Conservation (phyloP, 202 grass and related monocot genomes). For the Panicum virgatum region DNA sequence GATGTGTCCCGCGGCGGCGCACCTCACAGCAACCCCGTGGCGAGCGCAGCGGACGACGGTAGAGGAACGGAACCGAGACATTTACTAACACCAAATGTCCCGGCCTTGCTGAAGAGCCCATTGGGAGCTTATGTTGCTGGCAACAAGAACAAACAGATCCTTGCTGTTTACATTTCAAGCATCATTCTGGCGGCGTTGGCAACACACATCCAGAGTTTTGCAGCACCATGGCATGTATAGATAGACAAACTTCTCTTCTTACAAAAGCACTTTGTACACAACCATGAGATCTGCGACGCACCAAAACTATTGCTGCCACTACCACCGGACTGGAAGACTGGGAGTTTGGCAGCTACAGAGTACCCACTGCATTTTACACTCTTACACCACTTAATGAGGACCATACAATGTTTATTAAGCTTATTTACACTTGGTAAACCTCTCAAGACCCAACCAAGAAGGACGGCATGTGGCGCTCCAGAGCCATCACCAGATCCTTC, state of each 20-base stretch:
- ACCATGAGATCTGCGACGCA: neutral
- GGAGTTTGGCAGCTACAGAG: conserved; percentile 4
- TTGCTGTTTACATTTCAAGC: too few relatives aligned
- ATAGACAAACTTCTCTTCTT: too few relatives aligned
- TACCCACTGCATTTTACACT: neutral
- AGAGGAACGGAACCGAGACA: too few relatives aligned
- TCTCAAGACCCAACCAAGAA: conserved; percentile 55
- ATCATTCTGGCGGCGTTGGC: too few relatives aligned
- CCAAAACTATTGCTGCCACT: neutral
- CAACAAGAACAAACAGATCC: too few relatives aligned
- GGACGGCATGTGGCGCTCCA: conserved; percentile 57
- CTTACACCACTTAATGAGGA: neutral
- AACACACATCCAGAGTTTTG: neutral
- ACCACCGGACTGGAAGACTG: neutral
- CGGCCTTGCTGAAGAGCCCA: too few relatives aligned
- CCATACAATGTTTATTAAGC: neutral
- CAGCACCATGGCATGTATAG: neutral
- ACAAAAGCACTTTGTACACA: neutral
- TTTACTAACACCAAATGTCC: too few relatives aligned
- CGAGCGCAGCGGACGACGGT: too few relatives aligned
- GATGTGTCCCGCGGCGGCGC: too few relatives aligned
- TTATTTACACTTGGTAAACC: neutral
- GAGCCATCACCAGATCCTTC: conserved; percentile 54
- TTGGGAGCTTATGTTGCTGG: too few relatives aligned
- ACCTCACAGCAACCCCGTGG: too few relatives aligned